Evolutionary conservation across 495 filamentous ascomycete genomes (phyloP), one percentile per base, ranked within the genome.

Genomic region (Podospora anserina): DNA sequence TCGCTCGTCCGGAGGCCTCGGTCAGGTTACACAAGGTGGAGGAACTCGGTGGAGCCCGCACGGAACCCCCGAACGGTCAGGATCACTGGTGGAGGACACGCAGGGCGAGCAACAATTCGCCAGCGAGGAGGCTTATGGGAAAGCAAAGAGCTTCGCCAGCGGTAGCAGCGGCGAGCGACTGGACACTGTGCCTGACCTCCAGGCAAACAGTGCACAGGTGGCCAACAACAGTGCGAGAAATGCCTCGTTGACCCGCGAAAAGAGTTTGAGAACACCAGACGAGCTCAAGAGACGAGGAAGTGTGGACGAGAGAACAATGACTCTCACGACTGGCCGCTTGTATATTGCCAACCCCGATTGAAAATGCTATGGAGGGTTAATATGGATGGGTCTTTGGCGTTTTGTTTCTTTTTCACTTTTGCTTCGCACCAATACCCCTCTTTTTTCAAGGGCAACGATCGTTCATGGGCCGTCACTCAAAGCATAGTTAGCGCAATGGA

Each of bases 291-390:
- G 94, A 66, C 85, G 92, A 71, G 61, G 61, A 3, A 66, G 60
- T 61, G 67, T 69, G 5, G 70, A 71, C 77, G 95, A 98, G 78
- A 86, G 91, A 74, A 92, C 91, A 26, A 93, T 97, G 88, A 93
- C 91, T 39, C 88, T 90, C 56, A 91, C 89, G 20, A 76, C 85
- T 3, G 91, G 89, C 20, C 87, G 93, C 65, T 80, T 99, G 66
- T 97, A 92, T 72, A 94, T 99, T 74, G 96, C 96, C 20, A 99
- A 99, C 78, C 95, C 95, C 26, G 95, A 99, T 77, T 82, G 86
- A 84, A 72, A 63, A 6, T 3, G 4, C 11, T 20, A 32, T 59
- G 27, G 62, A 18, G 67, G 18, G 30, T 44, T 59, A 13, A 49
- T 49, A 18, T 32, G 5, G 53, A 9, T 23, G 23, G 23, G 23